Evolutionary conservation across 768 basidiomycete genomes (phyloP).

Genomic region (Hypholoma fasciculare): DNA sequence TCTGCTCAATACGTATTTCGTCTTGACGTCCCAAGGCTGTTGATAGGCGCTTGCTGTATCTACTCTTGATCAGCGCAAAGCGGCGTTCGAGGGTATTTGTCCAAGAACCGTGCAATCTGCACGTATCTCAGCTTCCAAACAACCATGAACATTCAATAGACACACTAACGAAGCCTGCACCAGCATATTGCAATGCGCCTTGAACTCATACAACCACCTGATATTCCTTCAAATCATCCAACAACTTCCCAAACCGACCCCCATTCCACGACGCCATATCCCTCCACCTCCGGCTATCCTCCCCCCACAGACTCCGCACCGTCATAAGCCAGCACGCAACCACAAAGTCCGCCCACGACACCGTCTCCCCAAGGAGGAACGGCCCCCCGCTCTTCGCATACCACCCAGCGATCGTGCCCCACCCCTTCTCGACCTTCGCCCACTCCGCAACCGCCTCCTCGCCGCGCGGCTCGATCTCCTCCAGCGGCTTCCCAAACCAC

Average conservation of each 20-base stretch:
- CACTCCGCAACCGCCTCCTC: slow-evolving; percentile 7
- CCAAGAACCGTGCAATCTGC: too few species aligned
- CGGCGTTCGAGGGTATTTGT: too few species aligned
- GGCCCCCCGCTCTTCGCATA: slow-evolving; percentile 19
- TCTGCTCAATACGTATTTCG: too few species aligned
- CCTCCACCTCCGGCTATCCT: slow-evolving; percentile 34
- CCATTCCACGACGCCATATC: slow-evolving; percentile 26
- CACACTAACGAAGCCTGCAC: too few species aligned
- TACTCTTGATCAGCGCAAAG: too few species aligned
- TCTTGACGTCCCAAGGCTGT: too few species aligned
- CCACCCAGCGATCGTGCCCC: slow-evolving; percentile 15
- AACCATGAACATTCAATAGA: too few species aligned
- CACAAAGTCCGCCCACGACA: slow-evolving; percentile 35
- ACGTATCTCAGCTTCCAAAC: too few species aligned
- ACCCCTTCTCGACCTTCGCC: slow-evolving; percentile 15
- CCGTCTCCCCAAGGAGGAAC: slow-evolving; percentile 27
- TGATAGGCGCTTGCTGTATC: too few species aligned
- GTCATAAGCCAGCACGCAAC: slow-evolving; percentile 25
- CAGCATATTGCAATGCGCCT: too few species aligned
- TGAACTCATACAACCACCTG: neutral
- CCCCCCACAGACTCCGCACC: slow-evolving; percentile 26
- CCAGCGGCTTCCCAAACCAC: neutral
- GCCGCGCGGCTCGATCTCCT: neutral
- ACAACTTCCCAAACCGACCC: slow-evolving; percentile 28
- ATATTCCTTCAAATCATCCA: slow-evolving; percentile 24